These are phyloP conservation scores for Xylariaceae sp. DNA, from an alignment of 2,329 filamentous ascomycete genomes.

Conservation along the genomic window DNA sequence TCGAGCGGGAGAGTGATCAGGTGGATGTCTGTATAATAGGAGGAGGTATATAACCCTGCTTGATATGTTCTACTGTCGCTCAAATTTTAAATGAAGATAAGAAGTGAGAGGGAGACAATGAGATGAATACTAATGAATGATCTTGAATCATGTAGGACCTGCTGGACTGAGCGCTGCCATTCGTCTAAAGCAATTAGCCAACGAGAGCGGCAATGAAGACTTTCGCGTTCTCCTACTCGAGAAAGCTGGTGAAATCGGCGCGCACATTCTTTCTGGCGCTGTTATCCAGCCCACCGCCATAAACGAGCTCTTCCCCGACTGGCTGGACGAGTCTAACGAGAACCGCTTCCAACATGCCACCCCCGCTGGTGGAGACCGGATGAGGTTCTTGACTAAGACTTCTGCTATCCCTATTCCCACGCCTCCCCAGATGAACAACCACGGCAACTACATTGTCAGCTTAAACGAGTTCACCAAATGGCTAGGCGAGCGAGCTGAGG, in stretches of 20 bases:
- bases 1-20: slow-evolving; percentile 85
- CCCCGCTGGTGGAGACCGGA: slow-evolving; percentile 74
- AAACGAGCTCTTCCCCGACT: slow-evolving; percentile 87
- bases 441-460: slow-evolving; percentile 96
- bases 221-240: slow-evolving; percentile 90
- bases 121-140: slow-evolving; percentile 4
- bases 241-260: slow-evolving; percentile 91
- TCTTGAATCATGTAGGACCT: slow-evolving; percentile 52
- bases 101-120: neutral
- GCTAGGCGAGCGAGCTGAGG: slow-evolving; percentile 94
- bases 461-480: slow-evolving; percentile 93
- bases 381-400: slow-evolving; percentile 89
- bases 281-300: slow-evolving; percentile 87
- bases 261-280: slow-evolving; percentile 92
- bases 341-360: slow-evolving; percentile 84
- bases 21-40: slow-evolving; percentile 97
- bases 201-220: slow-evolving; percentile 89
- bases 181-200: slow-evolving; percentile 89
- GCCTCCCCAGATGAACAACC: slow-evolving; percentile 96
- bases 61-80: slow-evolving; percentile 1
- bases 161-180: slow-evolving; percentile 91
- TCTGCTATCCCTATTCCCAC: slow-evolving; percentile 73
- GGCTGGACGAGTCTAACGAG: slow-evolving; percentile 83
- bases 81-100: neutral
- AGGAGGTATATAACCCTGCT: slow-evolving; percentile 52